Percentiles rank a stretch among this genome's conserved stretches.
Evolutionary conservation across 108 stramenopile genomes (phyloP).

Genomic region (Craspedostauros australis): DNA sequence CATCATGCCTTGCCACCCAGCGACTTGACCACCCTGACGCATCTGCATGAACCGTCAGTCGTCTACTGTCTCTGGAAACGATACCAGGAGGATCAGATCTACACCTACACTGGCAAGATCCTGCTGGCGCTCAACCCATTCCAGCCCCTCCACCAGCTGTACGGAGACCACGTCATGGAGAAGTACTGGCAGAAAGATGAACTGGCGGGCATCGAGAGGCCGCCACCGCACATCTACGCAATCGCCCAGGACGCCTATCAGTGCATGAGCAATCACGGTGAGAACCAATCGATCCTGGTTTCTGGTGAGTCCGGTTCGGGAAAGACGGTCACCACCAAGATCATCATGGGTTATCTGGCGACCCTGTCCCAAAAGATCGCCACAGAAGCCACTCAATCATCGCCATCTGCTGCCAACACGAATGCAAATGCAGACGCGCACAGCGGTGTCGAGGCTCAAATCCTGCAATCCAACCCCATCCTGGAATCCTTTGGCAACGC

Average conservation of each 20-base stretch:
- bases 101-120: conserved; percentile 89
- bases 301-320: conserved; percentile 82
- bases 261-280: conserved; percentile 48
- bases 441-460: conserved; percentile 58
- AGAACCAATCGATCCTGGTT: conserved; percentile 55
- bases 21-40: conserved; percentile 69
- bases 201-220: conserved; percentile 2
- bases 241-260: conserved; percentile 91
- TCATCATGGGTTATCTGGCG: conserved; percentile 80
- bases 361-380: conserved; percentile 46
- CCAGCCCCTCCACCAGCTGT: conserved; percentile 43
- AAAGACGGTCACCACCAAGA: conserved; percentile 83
- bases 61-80: conserved; percentile 57
- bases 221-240: conserved; percentile 73
- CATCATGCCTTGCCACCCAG: conserved; percentile 21
- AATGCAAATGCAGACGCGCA: conserved; percentile 7
- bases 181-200: conserved; percentile 44
- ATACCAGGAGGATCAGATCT: conserved; percentile 63
- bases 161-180: conserved; percentile 55
- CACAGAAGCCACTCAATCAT: conserved; percentile 14
- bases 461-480: conserved; percentile 85
- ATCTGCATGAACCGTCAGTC: conserved; percentile 84
- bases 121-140: conserved; percentile 91
- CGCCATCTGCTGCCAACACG: neutral
- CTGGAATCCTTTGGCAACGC: conserved; percentile 93